Percentiles rank a stretch among this genome's conserved stretches.
Conservation (phyloP, 2,329 filamentous ascomycete genomes). For the Colletotrichum theobromicola region DNA sequence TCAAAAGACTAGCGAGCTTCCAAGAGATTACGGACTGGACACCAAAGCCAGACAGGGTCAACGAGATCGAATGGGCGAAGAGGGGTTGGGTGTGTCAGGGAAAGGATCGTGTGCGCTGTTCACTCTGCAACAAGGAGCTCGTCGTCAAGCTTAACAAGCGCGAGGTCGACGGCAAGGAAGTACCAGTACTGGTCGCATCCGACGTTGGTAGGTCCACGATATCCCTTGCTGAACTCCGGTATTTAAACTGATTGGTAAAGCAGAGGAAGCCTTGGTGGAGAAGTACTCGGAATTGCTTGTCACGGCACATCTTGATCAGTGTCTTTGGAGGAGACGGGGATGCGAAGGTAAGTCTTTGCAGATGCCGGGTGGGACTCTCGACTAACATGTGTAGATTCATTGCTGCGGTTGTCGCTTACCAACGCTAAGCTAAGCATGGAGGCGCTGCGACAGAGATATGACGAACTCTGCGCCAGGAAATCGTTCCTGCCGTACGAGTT, state of each 20-base stretch:
- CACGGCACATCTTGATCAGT: slow-evolving; percentile 78
- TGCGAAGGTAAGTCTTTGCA: slow-evolving; percentile 70
- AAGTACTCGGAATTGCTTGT: slow-evolving; percentile 78
- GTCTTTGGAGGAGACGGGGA: slow-evolving; percentile 85
- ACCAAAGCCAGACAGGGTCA: slow-evolving; percentile 85
- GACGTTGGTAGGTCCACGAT: slow-evolving; percentile 54
- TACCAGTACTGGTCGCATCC: slow-evolving; percentile 58
- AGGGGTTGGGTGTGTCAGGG: slow-evolving; percentile 87
- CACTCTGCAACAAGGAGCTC: slow-evolving; percentile 83
- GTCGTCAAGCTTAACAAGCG: slow-evolving; percentile 77
- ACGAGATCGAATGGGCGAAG: slow-evolving; percentile 94
- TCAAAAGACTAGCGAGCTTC: slow-evolving; percentile 84
- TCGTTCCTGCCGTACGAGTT: slow-evolving; percentile 66
- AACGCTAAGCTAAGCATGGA: slow-evolving; percentile 65
- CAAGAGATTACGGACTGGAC: slow-evolving; percentile 92
- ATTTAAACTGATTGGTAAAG: slow-evolving; percentile 10
- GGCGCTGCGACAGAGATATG: slow-evolving; percentile 67
- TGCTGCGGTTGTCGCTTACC: slow-evolving; percentile 67
- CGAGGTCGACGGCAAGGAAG: slow-evolving; percentile 60
- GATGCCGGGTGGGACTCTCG: not conserved
- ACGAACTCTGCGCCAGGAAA: slow-evolving; percentile 60
- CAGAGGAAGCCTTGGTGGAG: slow-evolving; percentile 72
- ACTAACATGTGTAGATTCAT: slow-evolving; percentile 50
- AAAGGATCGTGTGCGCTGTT: slow-evolving; percentile 84
- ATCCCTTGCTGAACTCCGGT: not conserved